These are phyloP conservation scores for Coccomyxa subellipsoidea DNA, from an alignment of 163 green algal species.

Conservation along the genomic window DNA sequence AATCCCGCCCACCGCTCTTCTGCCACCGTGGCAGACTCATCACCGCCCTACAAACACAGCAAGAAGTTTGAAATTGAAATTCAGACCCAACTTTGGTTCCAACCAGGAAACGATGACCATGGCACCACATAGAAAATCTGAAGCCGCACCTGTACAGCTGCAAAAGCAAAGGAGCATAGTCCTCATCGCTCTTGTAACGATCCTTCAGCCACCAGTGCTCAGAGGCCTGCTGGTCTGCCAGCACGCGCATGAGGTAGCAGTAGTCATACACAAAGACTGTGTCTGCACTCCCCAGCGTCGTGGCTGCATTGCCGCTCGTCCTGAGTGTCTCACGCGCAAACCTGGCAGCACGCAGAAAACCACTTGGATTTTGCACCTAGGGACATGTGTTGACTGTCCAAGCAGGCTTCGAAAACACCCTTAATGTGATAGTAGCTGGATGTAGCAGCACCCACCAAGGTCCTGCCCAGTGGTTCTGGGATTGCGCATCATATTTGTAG, in stretches of 20 bases:
- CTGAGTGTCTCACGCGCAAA: neutral
- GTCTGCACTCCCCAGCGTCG: neutral
- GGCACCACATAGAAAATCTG: neutral
- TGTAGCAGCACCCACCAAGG: neutral
- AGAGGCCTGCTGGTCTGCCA: neutral
- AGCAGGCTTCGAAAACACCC: too few relatives aligned
- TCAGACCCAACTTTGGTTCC: too few relatives aligned
- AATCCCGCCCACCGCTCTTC: slow-evolving; percentile 1
- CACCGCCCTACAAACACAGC: neutral
- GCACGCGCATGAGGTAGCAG: slow-evolving; percentile 22
- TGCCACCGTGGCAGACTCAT: slow-evolving; percentile 15
- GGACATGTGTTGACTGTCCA: too few relatives aligned
- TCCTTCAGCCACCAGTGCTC: neutral
- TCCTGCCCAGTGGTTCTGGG: slow-evolving; percentile 2
- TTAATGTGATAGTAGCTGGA: too few relatives aligned
- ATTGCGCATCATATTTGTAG: neutral
- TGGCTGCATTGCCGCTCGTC: neutral
- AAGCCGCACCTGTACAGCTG: slow-evolving; percentile 8
- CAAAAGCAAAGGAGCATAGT: neutral
- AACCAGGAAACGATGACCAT: too few relatives aligned
- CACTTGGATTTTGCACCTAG: too few relatives aligned
- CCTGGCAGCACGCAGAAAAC: neutral
- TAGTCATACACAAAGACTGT: slow-evolving; percentile 26
- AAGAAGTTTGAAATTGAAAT: neutral
- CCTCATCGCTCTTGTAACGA: neutral